phyloP scores from a whole-genome alignment of 1,139 yeast genomes.

The Taphrina communis region DNA sequence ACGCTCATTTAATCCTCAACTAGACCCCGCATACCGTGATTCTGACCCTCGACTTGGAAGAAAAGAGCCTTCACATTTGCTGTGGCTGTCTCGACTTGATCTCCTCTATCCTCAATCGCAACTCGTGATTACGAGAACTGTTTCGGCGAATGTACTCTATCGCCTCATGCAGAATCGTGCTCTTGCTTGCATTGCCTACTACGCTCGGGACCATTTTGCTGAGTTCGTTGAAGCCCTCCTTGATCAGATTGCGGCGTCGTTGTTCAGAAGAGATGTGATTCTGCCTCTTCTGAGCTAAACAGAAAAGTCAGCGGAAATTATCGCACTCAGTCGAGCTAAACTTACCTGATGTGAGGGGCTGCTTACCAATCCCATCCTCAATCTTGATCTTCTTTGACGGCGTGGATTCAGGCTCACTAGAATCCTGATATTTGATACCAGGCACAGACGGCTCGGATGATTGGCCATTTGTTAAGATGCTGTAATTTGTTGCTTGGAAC shows the following conservation, averaged over 20 bases:
- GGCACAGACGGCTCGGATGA: background rate
- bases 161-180: slow-evolving; percentile 27
- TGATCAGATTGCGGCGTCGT: slow-evolving; percentile 72
- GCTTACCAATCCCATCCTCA: slow-evolving; percentile 15
- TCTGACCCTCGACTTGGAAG: too few relatives aligned
- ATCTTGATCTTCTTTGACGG: slow-evolving; percentile 23
- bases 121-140: slow-evolving; percentile 6
- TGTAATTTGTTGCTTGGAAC: background rate
- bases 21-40: too few relatives aligned
- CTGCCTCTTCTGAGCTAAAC: slow-evolving; percentile 61
- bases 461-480: background rate
- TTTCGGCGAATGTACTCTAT: slow-evolving; percentile 6
- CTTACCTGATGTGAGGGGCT: slow-evolving; percentile 21
- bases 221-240: slow-evolving; percentile 55
- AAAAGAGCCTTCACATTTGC: background rate
- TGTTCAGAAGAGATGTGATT: slow-evolving; percentile 81
- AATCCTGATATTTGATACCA: background rate
- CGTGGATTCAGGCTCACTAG: slow-evolving; percentile 10
- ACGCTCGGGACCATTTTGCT: slow-evolving; percentile 53
- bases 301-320: background rate
- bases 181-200: slow-evolving; percentile 43
- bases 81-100: background rate
- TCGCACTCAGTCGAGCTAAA: background rate
- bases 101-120: slow-evolving; percentile 3
- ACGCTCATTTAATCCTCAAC: too few relatives aligned